These are phyloP conservation scores for Balamuthia mandrillaris DNA, from an alignment of 208 protist genomes.

Conservation along the genomic window DNA sequence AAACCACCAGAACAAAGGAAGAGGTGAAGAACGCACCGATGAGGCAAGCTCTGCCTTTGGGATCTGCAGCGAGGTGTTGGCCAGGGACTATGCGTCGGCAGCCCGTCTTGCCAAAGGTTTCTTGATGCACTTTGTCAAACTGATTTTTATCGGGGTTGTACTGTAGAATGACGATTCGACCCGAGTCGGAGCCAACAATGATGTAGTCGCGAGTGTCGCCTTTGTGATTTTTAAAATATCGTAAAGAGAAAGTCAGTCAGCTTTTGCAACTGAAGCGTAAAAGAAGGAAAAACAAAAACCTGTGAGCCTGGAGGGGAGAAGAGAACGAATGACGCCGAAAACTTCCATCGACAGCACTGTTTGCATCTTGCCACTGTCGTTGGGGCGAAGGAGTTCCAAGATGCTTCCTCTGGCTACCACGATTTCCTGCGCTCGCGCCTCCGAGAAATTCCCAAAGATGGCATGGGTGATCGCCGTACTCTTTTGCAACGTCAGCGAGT, in stretches of 20 bases:
- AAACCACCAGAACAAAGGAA: background rate
- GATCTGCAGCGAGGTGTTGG: slow-evolving; percentile 89
- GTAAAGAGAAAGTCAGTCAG: background rate
- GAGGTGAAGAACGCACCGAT: slow-evolving; percentile 72
- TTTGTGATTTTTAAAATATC: background rate
- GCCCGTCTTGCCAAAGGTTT: slow-evolving; percentile 93
- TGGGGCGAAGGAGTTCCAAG: slow-evolving; percentile 77
- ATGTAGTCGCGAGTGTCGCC: slow-evolving; percentile 82
- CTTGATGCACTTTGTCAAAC: slow-evolving; percentile 91
- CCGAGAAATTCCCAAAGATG: slow-evolving; percentile 82
- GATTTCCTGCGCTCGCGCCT: slow-evolving; percentile 78
- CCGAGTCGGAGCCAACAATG: slow-evolving; percentile 88
- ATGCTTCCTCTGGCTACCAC: slow-evolving; percentile 67
- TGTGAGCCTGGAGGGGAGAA: slow-evolving; percentile 80
- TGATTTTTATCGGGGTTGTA: slow-evolving; percentile 79
- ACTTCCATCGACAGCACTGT: slow-evolving; percentile 65
- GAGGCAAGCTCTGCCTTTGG: slow-evolving; percentile 91
- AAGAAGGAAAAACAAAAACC: slow-evolving; percentile 45
- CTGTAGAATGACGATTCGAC: slow-evolving; percentile 88
- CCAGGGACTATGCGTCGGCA: slow-evolving; percentile 90
- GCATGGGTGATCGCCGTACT: slow-evolving; percentile 71
- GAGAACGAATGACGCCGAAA: slow-evolving; percentile 81
- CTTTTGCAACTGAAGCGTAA: background rate
- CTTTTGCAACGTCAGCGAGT: slow-evolving; percentile 83
- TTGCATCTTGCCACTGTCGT: slow-evolving; percentile 72